Base-by-base conservation (phyloP, 2,329 filamentous ascomycete genomes). In the Leptographium galeiforme region DNA sequence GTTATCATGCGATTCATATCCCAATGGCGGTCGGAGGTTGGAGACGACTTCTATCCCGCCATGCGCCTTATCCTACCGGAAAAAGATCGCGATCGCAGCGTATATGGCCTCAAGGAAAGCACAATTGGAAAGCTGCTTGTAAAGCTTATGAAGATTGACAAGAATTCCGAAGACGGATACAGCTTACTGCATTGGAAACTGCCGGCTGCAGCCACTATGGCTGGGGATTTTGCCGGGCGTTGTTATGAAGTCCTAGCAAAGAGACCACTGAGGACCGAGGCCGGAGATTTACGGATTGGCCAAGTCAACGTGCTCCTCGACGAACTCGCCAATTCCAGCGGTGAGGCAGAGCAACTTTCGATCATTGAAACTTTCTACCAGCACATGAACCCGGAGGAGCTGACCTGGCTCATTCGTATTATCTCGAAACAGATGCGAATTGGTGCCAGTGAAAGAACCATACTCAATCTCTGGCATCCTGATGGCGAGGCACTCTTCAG, bases 31-130 rank as follows among this genome's bases (percentile, higher is more conserved):
- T 81, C 81, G 53, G 84, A 95, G 57, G 90, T 96, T 25, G 93
- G 93, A 32, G 73, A 88, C 60, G 93, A 98, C 67, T 87, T 98
- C 61, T 97, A 93, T 64, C 93, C 93, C 0, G 91, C 89, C 2
- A 78, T 98, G 67, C 83, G 93, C 19, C 77, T 98, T 48, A 95
- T 97, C 54, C 75, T 96, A 4, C 90, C 91, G 0, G 89, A 94
- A 62, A 94, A 95, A 64, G 93, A 98, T 63, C 81, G 89, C 41
- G 89, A 97, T 62, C 81, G 93, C 48, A 85, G 86, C 18, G 89
- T 95, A 73, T 98, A 97, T 63, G 89, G 91, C 1, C 73, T 98
- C 43, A 97, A 97, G 64, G 93, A 98, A 71, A 90, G 85, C 64
- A 80, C 84, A 6, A 89, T 98, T 56, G 91, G 85, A 11, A 95